phyloP scores from a whole-genome alignment of 1,284 basidiomycete genomes.

The Leccinum pachyderme region DNA sequence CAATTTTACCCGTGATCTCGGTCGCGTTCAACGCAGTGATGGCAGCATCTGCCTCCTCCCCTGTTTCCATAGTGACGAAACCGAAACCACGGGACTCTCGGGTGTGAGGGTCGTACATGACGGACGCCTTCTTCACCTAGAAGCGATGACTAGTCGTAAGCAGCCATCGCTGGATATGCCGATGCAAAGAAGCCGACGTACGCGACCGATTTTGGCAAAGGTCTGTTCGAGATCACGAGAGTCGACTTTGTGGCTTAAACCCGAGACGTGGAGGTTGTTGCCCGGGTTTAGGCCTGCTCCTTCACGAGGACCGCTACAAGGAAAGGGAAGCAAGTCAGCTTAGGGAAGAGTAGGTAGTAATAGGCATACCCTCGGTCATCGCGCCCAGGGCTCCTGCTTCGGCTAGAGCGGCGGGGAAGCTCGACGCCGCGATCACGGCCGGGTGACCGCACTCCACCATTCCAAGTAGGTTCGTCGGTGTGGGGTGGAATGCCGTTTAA shows the following conservation, averaged over 20 bases:
- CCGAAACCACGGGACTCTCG: slow-evolving; percentile 97
- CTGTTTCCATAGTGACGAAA: slow-evolving; percentile 92
- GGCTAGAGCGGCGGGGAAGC: slow-evolving; percentile 59
- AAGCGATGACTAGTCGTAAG: slow-evolving; percentile 10
- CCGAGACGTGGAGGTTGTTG: slow-evolving; percentile 96
- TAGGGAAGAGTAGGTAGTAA: not conserved
- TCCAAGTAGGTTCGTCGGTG: slow-evolving; percentile 46
- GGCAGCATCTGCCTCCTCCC: slow-evolving; percentile 87
- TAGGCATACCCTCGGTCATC: slow-evolving; percentile 54
- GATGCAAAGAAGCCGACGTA: slow-evolving; percentile 41
- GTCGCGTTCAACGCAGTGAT: slow-evolving; percentile 81
- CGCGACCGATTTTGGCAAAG: slow-evolving; percentile 88
- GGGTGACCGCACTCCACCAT: slow-evolving; percentile 46
- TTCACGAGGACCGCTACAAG: slow-evolving; percentile 22
- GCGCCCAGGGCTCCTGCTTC: slow-evolving; percentile 64
- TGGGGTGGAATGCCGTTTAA: slow-evolving; percentile 43
- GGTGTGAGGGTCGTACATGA: slow-evolving; percentile 97
- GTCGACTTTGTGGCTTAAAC: slow-evolving; percentile 78
- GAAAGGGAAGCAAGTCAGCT: not conserved
- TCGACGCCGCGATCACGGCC: slow-evolving; percentile 46
- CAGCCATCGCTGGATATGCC: not conserved
- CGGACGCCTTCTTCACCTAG: slow-evolving; percentile 83
- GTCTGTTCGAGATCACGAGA: slow-evolving; percentile 84
- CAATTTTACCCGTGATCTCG: slow-evolving; percentile 82
- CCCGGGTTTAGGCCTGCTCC: slow-evolving; percentile 75